Evolutionary conservation across 352 stramenopile species (phyloP), one percentile per base, ranked within the genome.

Genomic region (Phytophthora idaei): DNA sequence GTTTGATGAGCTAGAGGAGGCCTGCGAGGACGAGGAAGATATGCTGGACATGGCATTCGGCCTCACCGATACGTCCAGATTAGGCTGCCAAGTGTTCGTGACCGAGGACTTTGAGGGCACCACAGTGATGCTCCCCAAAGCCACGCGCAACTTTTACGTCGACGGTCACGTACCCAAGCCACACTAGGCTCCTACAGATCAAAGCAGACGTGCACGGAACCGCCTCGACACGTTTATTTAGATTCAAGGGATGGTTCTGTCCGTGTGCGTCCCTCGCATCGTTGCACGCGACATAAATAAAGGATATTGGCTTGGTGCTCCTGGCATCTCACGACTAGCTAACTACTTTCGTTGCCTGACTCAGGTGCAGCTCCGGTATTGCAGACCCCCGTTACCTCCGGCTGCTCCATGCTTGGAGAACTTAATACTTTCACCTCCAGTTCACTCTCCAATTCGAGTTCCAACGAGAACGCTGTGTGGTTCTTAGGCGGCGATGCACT

Each of bases 21-120:
- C 97, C 8, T 96, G 77, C 50, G 97, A 99, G 73, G 96, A 99
- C 56, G 98, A 99, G 74, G 97, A 99, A 74, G 98, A 99, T 75
- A 99, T 98, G 95, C 85, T 99, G 36, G 96, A 99, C 77, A 98
- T 99, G 94, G 98, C 98, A 9, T 99, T 98, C 77, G 98, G 97
- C 5, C 85, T 99, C 41, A 98, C 95, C 0, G 81, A 98, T 64
- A 99, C 96, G 61, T 97, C 91, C 50, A 90, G 93, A 57, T 79
- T 98, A 73, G 93, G 93, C 48, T 98, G 90, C 64, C 90, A 97
- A 56, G 91, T 98, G 47, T 74, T 97, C 44, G 77, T 98, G 31
- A 89, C 90, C 44, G 77, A 98, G 72, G 80, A 85, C 49, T 98
- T 99, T 71, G 97, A 92, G 55, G 82, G 85, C 55, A 90, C 85